These are phyloP conservation scores for Cercospora sp. DNA, from an alignment of 2,329 filamentous ascomycete genomes.

Conservation along the genomic window DNA sequence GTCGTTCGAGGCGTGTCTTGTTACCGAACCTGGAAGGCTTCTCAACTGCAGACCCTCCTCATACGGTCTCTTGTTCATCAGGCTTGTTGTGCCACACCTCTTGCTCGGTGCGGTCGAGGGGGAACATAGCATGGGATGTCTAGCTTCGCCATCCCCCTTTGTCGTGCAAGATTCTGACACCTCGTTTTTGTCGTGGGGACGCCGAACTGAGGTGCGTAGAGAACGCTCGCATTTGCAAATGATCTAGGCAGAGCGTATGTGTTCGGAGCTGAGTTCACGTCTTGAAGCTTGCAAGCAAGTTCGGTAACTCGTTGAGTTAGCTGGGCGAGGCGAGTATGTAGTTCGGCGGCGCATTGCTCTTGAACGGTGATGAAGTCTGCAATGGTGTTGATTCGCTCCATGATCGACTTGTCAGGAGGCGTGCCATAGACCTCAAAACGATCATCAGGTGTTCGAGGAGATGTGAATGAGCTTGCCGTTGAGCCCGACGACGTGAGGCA, in stretches of 20 bases:
- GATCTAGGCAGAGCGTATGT: background rate
- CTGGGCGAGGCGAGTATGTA: conserved; percentile 1
- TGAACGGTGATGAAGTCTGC: conserved; percentile 1
- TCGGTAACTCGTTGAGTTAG: conserved; percentile 1
- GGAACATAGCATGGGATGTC: background rate
- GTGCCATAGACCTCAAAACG: background rate
- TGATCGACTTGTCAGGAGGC: background rate
- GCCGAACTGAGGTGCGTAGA: conserved; percentile 1
- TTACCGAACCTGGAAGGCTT: background rate
- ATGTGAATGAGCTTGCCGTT: background rate
- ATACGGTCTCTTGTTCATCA: background rate
- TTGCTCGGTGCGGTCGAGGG: background rate
- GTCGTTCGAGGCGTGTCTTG: background rate
- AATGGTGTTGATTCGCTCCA: conserved; percentile 8
- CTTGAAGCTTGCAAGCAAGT: conserved; percentile 1
- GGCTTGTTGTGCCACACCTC: background rate
- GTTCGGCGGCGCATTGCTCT: conserved; percentile 5
- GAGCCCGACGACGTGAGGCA: background rate
- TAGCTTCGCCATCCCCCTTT: background rate
- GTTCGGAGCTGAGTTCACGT: background rate
- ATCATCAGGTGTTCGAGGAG: background rate
- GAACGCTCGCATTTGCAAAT: background rate
- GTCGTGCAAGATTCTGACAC: background rate
- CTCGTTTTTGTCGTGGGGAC: background rate
- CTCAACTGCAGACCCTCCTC: background rate